Evolutionary conservation across 768 basidiomycete genomes (phyloP).

Genomic region (Lactarius psammicola): DNA sequence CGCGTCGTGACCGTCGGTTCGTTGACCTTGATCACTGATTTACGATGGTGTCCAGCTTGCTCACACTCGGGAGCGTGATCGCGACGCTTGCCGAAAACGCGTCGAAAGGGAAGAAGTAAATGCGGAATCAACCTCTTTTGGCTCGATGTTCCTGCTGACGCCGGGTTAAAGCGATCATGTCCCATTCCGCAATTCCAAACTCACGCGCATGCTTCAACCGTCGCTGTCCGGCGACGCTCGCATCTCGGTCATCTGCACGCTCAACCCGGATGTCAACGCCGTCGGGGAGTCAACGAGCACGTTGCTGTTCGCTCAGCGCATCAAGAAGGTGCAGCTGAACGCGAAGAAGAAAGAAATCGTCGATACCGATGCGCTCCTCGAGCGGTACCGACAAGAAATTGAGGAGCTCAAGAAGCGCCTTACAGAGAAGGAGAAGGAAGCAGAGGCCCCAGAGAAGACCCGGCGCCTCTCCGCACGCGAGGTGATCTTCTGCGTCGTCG

Average conservation of each 20-base stretch:
- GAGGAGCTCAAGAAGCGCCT: constrained; percentile 80
- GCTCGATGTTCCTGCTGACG: constrained; percentile 11
- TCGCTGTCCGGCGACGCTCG: constrained; percentile 94
- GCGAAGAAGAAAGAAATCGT: constrained; percentile 94
- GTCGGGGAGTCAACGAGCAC: constrained; percentile 86
- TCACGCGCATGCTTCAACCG: constrained; percentile 92
- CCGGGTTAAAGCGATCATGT: constrained; percentile 67
- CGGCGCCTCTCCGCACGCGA: constrained; percentile 48
- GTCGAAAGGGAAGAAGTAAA: constrained; percentile 63
- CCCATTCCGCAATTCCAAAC: constrained; percentile 92
- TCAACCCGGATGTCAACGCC: constrained; percentile 81
- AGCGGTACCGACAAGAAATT: constrained; percentile 92
- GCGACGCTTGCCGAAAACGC: constrained; percentile 89
- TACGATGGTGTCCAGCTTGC: constrained; percentile 50
- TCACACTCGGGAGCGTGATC: constrained; percentile 92
- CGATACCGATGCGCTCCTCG: constrained; percentile 90
- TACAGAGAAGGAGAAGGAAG: constrained; percentile 54
- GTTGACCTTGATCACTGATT: constrained; percentile 6
- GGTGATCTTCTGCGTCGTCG: constrained; percentile 31
- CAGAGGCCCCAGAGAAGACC: constrained; percentile 51
- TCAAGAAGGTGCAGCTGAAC: constrained; percentile 86
- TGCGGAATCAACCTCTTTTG: constrained; percentile 24
- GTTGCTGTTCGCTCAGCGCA: constrained; percentile 84
- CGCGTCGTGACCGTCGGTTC: constrained; percentile 30
- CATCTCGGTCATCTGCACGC: constrained; percentile 93